A percentile compares a stretch with the other conserved stretches of the same genome.
phyloP scores from a whole-genome alignment of 495 filamentous ascomycete species.

The Trichoderma reesei region DNA sequence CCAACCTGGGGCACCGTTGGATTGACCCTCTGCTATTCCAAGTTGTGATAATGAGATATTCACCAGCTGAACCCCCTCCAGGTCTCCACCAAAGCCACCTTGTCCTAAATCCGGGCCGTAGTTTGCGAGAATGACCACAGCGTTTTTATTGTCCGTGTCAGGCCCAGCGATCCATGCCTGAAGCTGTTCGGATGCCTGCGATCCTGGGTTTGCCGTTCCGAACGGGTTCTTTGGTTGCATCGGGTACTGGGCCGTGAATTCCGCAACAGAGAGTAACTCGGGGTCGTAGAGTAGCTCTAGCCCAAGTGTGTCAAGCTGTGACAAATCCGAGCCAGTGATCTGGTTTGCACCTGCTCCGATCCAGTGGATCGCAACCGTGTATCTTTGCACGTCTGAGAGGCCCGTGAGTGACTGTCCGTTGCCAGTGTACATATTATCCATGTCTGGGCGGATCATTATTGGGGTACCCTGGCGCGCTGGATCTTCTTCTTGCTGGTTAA shows the following conservation, averaged over 20 bases:
- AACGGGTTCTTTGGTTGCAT: conserved; percentile 3
- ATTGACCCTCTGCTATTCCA: background rate
- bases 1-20: background rate
- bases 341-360: background rate
- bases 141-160: background rate
- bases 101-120: background rate
- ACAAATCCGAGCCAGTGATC: background rate
- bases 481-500: background rate
- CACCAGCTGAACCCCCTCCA: background rate
- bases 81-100: background rate
- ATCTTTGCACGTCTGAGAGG: background rate
- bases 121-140: background rate
- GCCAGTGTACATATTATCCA: conserved; percentile 2
- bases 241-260: background rate
- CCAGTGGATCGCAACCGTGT: conserved; percentile 1
- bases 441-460: background rate
- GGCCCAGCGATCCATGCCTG: conserved; percentile 1
- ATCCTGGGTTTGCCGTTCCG: background rate
- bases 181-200: conserved; percentile 1
- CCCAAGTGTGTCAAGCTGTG: background rate
- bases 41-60: background rate
- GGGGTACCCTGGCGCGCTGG: background rate
- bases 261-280: background rate
- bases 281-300: background rate
- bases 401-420: background rate